phyloP scores from a whole-genome alignment of 2,329 filamentous ascomycete species.

The Blastomyces silverae region DNA sequence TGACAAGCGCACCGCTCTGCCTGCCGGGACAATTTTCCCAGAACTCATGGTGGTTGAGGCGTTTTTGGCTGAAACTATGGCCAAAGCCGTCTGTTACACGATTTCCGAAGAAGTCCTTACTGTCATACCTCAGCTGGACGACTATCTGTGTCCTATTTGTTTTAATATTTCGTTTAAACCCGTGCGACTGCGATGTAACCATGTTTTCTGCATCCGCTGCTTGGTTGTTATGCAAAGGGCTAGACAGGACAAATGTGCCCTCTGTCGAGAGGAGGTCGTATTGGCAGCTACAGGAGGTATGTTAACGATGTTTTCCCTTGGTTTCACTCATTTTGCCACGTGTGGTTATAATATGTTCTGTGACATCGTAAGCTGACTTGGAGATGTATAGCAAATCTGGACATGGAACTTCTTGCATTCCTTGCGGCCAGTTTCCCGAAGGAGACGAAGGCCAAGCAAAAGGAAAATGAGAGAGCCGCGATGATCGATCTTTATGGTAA shows the following conservation, averaged over 20 bases:
- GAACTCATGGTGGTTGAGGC: slow-evolving; percentile 52
- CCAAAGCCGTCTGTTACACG: slow-evolving; percentile 67
- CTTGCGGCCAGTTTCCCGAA: slow-evolving; percentile 69
- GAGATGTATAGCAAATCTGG: slow-evolving; percentile 55
- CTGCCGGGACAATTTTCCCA: slow-evolving; percentile 58
- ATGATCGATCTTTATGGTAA: slow-evolving; percentile 66
- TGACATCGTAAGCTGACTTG: neutral
- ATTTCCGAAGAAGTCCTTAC: slow-evolving; percentile 65
- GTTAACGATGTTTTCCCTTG: slow-evolving; percentile 21
- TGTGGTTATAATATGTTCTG: no score
- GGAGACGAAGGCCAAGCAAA: slow-evolving; percentile 60
- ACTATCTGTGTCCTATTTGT: slow-evolving; percentile 77
- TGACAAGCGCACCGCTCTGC: slow-evolving; percentile 73
- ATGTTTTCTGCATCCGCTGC: slow-evolving; percentile 79
- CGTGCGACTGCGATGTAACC: slow-evolving; percentile 65
- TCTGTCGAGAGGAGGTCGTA: slow-evolving; percentile 67
- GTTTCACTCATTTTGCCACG: slow-evolving; percentile 1
- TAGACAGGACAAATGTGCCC: slow-evolving; percentile 61
- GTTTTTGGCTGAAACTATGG: slow-evolving; percentile 60
- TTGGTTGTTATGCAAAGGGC: slow-evolving; percentile 71
- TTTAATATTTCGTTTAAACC: slow-evolving; percentile 73
- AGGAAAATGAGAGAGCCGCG: slow-evolving; percentile 67
- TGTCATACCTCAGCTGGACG: slow-evolving; percentile 72
- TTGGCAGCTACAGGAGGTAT: slow-evolving; percentile 61
- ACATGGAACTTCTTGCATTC: slow-evolving; percentile 60